Percentiles rank a stretch among this genome's conserved stretches.
phyloP scores from a whole-genome alignment of 1,139 yeast species.

The Blastobotrys aristatus region DNA sequence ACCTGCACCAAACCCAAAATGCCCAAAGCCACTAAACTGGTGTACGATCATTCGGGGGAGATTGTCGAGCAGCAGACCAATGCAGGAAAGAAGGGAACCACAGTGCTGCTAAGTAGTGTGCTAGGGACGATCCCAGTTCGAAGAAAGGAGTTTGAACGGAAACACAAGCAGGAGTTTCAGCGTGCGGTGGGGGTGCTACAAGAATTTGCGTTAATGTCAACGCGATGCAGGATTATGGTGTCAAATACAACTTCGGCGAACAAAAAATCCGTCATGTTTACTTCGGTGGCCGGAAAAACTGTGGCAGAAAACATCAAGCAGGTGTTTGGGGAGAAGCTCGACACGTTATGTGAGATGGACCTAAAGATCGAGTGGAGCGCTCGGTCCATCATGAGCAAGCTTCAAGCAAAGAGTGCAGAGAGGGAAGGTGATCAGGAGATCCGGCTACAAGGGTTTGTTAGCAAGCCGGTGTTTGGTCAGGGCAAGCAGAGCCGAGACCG shows the following conservation, averaged over 20 bases:
- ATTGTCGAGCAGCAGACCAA: conserved; percentile 39
- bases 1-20: conserved; percentile 50
- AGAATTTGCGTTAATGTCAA: conserved; percentile 59
- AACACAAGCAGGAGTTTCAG: conserved; percentile 64
- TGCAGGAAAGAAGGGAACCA: conserved; percentile 46
- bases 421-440: conserved; percentile 10
- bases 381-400: conserved; percentile 11
- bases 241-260: conserved; percentile 46
- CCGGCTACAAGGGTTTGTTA: conserved; percentile 52
- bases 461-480: conserved; percentile 72
- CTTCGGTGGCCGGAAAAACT: conserved; percentile 32
- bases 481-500: conserved; percentile 68
- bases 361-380: conserved; percentile 18
- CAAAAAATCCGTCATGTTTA: conserved; percentile 47
- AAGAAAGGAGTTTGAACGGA: conserved; percentile 62
- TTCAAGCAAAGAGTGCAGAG: conserved; percentile 3
- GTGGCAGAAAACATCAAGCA: conserved; percentile 55
- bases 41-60: conserved; percentile 50
- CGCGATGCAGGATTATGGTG: conserved; percentile 54
- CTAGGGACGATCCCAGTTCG: conserved; percentile 61
- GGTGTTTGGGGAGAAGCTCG: conserved; percentile 63
- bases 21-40: conserved; percentile 55
- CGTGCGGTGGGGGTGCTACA: conserved; percentile 60
- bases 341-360: conserved; percentile 50
- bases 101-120: conserved; percentile 45